phyloP scores from a whole-genome alignment of 2,329 filamentous ascomycete species.

The Ophiostoma ips region DNA sequence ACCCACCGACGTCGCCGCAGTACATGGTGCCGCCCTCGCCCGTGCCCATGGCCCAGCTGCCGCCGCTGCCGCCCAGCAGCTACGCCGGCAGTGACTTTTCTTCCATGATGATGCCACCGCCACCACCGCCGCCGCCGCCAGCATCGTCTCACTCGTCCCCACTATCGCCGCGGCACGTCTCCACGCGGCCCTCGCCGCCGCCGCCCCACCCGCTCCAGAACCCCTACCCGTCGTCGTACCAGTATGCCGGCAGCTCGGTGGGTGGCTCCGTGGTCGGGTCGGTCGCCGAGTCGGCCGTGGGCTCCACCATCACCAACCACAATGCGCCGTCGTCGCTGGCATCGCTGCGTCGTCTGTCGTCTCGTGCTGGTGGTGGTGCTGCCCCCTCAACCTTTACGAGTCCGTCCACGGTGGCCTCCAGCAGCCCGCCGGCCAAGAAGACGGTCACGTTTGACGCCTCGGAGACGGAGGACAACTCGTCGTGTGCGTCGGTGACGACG shows the following conservation, averaged over 20 bases:
- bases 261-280: neutral
- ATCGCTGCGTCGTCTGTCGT: no score
- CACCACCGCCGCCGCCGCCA: no score
- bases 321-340: neutral
- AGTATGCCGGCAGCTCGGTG: no score
- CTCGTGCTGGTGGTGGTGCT: no score
- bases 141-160: no score
- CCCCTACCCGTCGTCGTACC: neutral
- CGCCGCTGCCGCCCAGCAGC: neutral
- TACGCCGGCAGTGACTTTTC: constrained; percentile 1
- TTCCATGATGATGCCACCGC: neutral
- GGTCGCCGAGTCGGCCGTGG: neutral
- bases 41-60: neutral
- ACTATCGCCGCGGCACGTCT: no score
- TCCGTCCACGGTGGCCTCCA: neutral
- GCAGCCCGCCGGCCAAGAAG: neutral
- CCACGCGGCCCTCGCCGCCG: neutral
- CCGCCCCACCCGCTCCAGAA: neutral
- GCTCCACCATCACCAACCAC: neutral
- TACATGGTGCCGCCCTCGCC: neutral
- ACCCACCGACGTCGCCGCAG: neutral
- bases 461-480: constrained; percentile 8
- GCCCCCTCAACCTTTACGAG: no score
- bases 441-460: constrained; percentile 8
- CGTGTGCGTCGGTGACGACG: constrained; percentile 10